These are phyloP conservation scores for Leccinum sublutescens DNA, from an alignment of 768 basidiomycete species.

Conservation along the genomic window DNA sequence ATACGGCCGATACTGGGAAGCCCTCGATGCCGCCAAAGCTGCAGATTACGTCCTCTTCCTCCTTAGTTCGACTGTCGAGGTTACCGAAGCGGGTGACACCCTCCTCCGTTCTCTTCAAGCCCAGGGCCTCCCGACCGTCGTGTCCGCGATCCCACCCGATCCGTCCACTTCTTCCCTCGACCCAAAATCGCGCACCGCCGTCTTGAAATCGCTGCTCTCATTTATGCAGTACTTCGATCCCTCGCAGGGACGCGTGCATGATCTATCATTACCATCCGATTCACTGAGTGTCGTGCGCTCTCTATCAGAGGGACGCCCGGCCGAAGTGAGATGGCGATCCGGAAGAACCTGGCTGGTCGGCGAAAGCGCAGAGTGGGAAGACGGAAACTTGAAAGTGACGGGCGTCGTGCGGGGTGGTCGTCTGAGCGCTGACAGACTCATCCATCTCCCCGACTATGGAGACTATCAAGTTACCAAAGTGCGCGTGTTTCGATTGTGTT, in stretches of 20 bases:
- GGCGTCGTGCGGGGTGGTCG: slow-evolving; percentile 79
- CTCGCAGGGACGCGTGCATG: slow-evolving; percentile 70
- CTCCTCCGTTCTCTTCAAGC: slow-evolving; percentile 85
- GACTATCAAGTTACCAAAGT: slow-evolving; percentile 87
- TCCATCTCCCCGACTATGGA: slow-evolving; percentile 85
- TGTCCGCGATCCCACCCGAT: slow-evolving; percentile 68
- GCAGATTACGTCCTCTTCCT: slow-evolving; percentile 90
- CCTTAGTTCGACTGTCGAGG: slow-evolving; percentile 80
- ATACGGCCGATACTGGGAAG: slow-evolving; percentile 68
- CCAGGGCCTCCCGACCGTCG: slow-evolving; percentile 83
- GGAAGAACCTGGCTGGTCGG: slow-evolving; percentile 70
- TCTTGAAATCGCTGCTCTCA: slow-evolving; percentile 86
- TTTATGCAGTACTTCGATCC: slow-evolving; percentile 97
- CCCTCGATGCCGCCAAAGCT: slow-evolving; percentile 81
- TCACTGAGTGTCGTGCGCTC: slow-evolving; percentile 69
- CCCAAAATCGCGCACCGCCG: slow-evolving; percentile 58
- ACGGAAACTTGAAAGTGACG: slow-evolving; percentile 69
- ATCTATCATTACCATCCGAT: slow-evolving; percentile 64
- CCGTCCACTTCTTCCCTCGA: slow-evolving; percentile 42
- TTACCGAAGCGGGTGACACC: slow-evolving; percentile 82
- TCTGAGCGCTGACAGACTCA: slow-evolving; percentile 77
- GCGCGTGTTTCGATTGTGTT: slow-evolving; percentile 15
- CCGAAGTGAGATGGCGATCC: slow-evolving; percentile 78
- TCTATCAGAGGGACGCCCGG: slow-evolving; percentile 82
- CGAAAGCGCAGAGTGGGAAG: slow-evolving; percentile 60